Conservation (phyloP, 2,329 filamentous ascomycete genomes). For the Biscogniauxia mediterranea region DNA sequence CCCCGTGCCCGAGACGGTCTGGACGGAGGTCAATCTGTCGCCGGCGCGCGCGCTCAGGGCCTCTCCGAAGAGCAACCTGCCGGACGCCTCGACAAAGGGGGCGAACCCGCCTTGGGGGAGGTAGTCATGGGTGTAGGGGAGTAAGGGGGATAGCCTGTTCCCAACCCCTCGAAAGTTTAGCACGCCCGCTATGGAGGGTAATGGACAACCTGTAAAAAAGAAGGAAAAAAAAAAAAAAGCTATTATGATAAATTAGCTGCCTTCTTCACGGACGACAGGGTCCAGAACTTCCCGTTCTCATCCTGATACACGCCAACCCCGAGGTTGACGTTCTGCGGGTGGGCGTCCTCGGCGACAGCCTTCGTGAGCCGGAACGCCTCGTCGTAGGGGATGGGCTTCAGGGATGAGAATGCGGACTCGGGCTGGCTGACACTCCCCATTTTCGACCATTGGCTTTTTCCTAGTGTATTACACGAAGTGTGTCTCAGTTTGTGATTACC, state of each 20-base stretch:
- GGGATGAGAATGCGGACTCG: constrained; percentile 4
- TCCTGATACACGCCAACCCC: constrained; percentile 38
- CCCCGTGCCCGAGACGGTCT: constrained; percentile 37
- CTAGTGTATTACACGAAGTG: neutral
- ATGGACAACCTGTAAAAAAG: neutral
- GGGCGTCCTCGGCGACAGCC: constrained; percentile 3
- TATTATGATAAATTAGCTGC: constrained; percentile 16
- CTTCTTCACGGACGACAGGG: constrained; percentile 35
- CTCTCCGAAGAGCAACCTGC: constrained; percentile 27
- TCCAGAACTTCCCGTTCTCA: constrained; percentile 36
- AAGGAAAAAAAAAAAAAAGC: neutral
- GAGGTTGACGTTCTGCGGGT: constrained; percentile 1
- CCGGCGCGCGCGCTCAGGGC: constrained; percentile 3
- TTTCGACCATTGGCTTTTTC: neutral
- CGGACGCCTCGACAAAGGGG: constrained; percentile 24
- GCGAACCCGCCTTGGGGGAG: constrained; percentile 24
- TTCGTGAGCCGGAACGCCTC: constrained; percentile 6
- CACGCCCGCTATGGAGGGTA: neutral
- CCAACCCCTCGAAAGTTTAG: neutral
- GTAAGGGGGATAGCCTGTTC: constrained; percentile 2
- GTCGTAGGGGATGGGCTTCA: constrained; percentile 7
- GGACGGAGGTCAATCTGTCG: constrained; percentile 28
- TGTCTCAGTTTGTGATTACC: neutral
- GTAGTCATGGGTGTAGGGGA: constrained; percentile 12
- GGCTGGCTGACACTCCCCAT: constrained; percentile 6